phyloP scores from a whole-genome alignment of 371 early-diverging fungal species.

The Encephalitozoon romaleae region DNA sequence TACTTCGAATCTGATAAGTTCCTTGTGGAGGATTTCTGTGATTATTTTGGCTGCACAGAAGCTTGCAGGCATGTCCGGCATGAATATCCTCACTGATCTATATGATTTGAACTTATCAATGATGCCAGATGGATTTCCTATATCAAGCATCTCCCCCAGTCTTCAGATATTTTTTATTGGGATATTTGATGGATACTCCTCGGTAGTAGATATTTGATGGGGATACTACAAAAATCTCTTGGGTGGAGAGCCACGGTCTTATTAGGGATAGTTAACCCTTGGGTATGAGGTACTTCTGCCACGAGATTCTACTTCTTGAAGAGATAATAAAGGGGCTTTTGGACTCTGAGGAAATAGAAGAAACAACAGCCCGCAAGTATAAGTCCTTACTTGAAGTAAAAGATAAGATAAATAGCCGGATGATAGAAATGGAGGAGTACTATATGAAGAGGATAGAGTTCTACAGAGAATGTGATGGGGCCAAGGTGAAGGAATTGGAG shows the following conservation, averaged over 20 bases:
- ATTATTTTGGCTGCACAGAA: conserved; percentile 14
- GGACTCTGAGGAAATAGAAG: neutral
- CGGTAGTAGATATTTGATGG: too few relatives aligned
- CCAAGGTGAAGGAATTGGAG: neutral
- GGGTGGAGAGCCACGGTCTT: neutral
- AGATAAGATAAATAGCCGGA: neutral
- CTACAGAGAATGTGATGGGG: neutral
- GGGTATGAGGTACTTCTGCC: neutral
- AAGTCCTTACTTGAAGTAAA: neutral
- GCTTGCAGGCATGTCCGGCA: neutral
- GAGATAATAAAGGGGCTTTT: neutral
- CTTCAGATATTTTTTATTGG: neutral
- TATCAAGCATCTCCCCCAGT: neutral
- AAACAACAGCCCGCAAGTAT: neutral
- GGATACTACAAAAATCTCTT: neutral
- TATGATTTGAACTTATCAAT: neutral
- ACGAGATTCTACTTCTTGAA: neutral
- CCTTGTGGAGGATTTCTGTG: conserved; percentile 6
- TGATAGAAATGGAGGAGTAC: conserved; percentile 26
- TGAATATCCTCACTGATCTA: neutral
- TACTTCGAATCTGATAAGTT: conserved; percentile 20
- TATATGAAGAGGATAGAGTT: conserved; percentile 18
- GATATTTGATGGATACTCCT: too few relatives aligned
- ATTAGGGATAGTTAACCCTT: neutral
- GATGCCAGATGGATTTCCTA: neutral